Evolutionary conservation across 169 alveolate genomes (phyloP).

Genomic region (Eimeria necatrix): DNA sequence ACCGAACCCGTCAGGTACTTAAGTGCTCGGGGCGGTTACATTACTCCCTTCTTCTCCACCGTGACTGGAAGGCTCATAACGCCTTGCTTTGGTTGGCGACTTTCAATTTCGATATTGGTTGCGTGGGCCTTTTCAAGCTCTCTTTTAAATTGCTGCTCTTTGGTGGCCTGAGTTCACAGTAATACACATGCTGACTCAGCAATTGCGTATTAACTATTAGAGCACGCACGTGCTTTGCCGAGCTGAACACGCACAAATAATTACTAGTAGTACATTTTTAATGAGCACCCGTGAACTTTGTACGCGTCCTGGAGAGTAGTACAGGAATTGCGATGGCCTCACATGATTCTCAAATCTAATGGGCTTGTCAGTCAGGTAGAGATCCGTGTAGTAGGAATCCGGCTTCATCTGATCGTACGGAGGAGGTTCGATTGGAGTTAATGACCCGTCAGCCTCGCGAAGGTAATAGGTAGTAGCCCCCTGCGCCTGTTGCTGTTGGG

Average conservation of each 20-base stretch:
- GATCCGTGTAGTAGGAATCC: constrained; percentile 70
- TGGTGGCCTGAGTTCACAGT: background rate
- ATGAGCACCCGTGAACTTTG: background rate
- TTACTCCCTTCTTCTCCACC: constrained; percentile 55
- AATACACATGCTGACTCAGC: too few relatives aligned
- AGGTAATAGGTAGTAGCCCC: constrained; percentile 27
- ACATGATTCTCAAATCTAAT: constrained; percentile 66
- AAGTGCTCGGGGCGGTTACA: background rate
- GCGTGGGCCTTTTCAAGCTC: constrained; percentile 62
- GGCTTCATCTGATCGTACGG: constrained; percentile 72
- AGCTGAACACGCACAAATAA: too few relatives aligned
- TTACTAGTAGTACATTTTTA: background rate
- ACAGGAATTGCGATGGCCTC: background rate
- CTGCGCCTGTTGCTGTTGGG: background rate
- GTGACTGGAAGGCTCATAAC: constrained; percentile 45
- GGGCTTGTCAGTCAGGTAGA: constrained; percentile 58
- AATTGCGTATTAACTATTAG: too few relatives aligned
- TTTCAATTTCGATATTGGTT: constrained; percentile 29
- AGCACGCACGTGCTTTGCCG: too few relatives aligned
- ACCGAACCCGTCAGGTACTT: too few relatives aligned
- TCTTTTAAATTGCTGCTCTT: constrained; percentile 34
- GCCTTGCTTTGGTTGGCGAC: constrained; percentile 41
- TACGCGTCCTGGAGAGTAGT: background rate
- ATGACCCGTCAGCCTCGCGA: constrained; percentile 70
- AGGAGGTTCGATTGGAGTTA: constrained; percentile 62